Conservation (phyloP, 306 rosid species). For the Inga leiocalycina region DNA sequence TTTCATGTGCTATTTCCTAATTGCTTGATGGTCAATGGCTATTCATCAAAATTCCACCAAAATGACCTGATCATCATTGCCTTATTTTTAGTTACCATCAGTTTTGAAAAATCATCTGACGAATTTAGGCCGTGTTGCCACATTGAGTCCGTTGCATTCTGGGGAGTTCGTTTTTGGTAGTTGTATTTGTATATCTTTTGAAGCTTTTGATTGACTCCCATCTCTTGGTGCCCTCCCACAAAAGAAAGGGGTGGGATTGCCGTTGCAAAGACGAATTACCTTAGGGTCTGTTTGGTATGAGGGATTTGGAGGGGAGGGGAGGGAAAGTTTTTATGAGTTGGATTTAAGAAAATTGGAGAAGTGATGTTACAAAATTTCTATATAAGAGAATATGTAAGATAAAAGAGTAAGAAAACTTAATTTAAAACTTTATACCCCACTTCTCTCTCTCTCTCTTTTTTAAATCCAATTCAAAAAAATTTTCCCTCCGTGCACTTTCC, state of each 20-base stretch:
- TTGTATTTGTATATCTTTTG: constrained; percentile 5
- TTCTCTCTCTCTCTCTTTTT: too few species aligned
- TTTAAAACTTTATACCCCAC: too few species aligned
- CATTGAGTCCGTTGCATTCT: not conserved
- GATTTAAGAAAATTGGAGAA: too few species aligned
- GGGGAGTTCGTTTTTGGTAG: not conserved
- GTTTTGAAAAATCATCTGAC: not conserved
- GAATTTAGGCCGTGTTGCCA: not conserved
- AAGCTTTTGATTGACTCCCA: constrained; percentile 10
- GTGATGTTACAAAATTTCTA: too few species aligned
- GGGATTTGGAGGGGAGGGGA: too few species aligned
- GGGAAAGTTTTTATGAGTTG: too few species aligned
- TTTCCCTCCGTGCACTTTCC: too few species aligned
- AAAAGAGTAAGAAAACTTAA: too few species aligned
- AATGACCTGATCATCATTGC: not conserved
- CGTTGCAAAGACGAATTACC: not conserved
- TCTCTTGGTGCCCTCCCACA: not conserved
- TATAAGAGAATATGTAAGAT: too few species aligned
- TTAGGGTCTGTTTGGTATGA: too few species aligned
- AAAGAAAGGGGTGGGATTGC: not conserved
- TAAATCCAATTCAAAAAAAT: too few species aligned
- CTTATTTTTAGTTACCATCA: not conserved
- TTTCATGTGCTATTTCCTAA: constrained; percentile 19
- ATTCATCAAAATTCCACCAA: not conserved
- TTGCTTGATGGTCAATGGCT: not conserved